A percentile compares a stretch with the other conserved stretches of the same genome.
These are phyloP conservation scores for Candida stauntonica DNA, from an alignment of 805 yeast species.

Conservation along the genomic window DNA sequence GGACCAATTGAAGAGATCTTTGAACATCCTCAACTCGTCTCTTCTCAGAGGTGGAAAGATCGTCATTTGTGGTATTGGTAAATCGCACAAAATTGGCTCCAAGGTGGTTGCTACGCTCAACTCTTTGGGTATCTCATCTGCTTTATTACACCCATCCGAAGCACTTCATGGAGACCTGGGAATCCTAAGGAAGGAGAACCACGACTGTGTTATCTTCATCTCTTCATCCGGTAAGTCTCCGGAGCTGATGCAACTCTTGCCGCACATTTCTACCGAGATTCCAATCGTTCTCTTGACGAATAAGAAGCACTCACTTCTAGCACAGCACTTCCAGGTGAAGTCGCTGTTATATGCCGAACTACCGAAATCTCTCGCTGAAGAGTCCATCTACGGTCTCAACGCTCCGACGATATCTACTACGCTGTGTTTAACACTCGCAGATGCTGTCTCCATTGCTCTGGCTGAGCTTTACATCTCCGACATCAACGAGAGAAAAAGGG, in stretches of 20 bases:
- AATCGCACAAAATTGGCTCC: conserved; percentile 72
- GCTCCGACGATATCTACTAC: conserved; percentile 90
- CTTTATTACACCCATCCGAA: conserved; percentile 73
- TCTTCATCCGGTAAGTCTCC: conserved; percentile 84
- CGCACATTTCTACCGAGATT: conserved; percentile 49
- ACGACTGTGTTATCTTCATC: conserved; percentile 58
- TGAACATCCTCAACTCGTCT: conserved; percentile 34
- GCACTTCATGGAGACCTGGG: conserved; percentile 93
- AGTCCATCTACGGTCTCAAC: conserved; percentile 63
- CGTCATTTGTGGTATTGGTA: conserved; percentile 80
- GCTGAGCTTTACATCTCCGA: conserved; percentile 64
- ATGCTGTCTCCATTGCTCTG: conserved; percentile 71
- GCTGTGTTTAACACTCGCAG: conserved; percentile 68
- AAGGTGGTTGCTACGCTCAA: conserved; percentile 80
- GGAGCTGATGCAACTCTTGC: conserved; percentile 50
- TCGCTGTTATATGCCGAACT: conserved; percentile 59
- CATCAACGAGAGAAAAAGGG: conserved; percentile 42
- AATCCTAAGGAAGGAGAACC: conserved; percentile 46
- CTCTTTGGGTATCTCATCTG: conserved; percentile 68
- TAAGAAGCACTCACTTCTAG: conserved; percentile 48
- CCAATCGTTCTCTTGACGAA: conserved; percentile 65
- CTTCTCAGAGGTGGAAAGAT: conserved; percentile 57
- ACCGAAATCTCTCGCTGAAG: conserved; percentile 54
- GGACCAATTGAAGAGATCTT: conserved; percentile 38
- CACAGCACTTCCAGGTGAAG: conserved; percentile 44